Conservation (phyloP, 2,329 filamentous ascomycete genomes). For the Xylaria sp. region DNA sequence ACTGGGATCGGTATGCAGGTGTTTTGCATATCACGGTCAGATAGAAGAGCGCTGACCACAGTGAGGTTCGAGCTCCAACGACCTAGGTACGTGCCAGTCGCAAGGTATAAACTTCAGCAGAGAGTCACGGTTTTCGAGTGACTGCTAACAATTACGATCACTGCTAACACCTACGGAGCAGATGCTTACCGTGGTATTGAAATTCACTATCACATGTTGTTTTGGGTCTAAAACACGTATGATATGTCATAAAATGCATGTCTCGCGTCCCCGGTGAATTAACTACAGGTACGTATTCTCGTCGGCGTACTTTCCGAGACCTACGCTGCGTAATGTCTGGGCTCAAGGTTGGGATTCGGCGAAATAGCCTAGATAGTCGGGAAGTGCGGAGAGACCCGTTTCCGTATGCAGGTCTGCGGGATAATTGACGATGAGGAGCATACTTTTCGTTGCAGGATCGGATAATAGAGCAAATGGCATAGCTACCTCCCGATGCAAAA, state of each 20-base stretch:
- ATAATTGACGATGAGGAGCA: background rate
- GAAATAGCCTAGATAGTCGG: too few species aligned
- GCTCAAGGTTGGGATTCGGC: background rate
- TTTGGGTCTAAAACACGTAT: background rate
- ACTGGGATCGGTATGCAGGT: background rate
- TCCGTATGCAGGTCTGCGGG: too few species aligned
- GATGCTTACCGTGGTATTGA: background rate
- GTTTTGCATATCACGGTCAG: constrained; percentile 10
- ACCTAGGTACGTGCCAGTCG: background rate
- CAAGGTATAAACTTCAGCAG: background rate
- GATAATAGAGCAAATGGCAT: background rate
- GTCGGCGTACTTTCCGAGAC: background rate
- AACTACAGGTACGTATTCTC: background rate
- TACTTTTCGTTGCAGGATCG: too few species aligned
- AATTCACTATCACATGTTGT: background rate
- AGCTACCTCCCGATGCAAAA: background rate
- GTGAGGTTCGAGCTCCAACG: background rate
- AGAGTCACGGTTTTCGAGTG: background rate
- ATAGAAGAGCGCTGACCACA: background rate
- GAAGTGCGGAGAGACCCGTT: background rate
- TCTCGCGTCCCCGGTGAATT: background rate
- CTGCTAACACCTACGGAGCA: background rate
- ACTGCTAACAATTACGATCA: too few species aligned
- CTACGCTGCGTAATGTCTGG: background rate
- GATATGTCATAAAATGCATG: background rate